Conservation (phyloP, 257 asterid genomes). For the Linderniella brevidens region DNA sequence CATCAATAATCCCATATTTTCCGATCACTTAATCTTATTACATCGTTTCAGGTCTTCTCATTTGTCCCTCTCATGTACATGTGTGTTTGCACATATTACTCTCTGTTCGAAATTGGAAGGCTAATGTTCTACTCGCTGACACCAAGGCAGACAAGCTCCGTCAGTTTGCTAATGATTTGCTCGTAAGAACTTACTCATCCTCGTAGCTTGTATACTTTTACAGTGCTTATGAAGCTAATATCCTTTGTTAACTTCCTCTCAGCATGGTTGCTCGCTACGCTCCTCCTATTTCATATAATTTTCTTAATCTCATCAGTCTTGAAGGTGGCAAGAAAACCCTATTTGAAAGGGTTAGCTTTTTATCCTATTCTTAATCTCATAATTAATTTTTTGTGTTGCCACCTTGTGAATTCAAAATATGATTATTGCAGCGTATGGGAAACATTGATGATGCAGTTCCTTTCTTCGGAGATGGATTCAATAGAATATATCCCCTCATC, state of each 20-base stretch:
- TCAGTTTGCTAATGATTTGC: conserved; percentile 97
- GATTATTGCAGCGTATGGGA: conserved; percentile 84
- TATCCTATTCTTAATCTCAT: background rate
- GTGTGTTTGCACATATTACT: conserved; percentile 93
- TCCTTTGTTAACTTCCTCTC: conserved; percentile 7
- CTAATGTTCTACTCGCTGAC: conserved; percentile 93
- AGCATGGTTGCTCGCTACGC: conserved; percentile 99
- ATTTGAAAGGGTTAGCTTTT: conserved; percentile 69
- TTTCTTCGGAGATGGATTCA: conserved; percentile 82
- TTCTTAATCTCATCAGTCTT: conserved; percentile 90
- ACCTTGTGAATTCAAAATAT: background rate
- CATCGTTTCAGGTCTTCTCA: conserved; percentile 52
- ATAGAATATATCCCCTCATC: conserved; percentile 89
- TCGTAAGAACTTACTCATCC: conserved; percentile 41
- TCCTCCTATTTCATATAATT: conserved; percentile 94
- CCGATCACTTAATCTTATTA: conserved; percentile 13
- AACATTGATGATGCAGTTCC: conserved; percentile 83
- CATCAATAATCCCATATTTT: background rate
- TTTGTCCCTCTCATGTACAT: conserved; percentile 91
- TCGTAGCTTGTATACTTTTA: background rate
- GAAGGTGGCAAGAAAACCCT: conserved; percentile 51
- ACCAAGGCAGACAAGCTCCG: conserved; percentile 84
- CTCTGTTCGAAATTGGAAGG: conserved; percentile 87
- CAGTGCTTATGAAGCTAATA: background rate
- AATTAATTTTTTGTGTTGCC: too few species aligned